Percentiles rank a stretch among this genome's conserved stretches.
These are phyloP conservation scores for Corchorus olitorius DNA, from an alignment of 345 rosid genomes.

Conservation along the genomic window DNA sequence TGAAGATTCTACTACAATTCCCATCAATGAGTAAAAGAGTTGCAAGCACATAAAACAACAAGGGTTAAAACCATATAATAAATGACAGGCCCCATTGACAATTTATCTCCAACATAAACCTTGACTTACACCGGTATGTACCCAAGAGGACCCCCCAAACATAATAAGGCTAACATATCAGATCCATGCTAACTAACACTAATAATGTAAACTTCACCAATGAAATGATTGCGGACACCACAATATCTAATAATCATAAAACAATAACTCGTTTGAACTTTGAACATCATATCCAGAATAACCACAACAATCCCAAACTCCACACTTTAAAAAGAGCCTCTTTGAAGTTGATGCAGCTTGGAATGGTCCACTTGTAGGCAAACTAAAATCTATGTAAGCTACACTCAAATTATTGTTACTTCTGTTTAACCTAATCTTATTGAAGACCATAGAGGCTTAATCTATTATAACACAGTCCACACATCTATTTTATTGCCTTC, in stretches of 20 bases:
- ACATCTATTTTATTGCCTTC: neutral
- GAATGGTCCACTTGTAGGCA: neutral
- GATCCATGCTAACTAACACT: neutral
- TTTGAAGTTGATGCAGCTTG: neutral
- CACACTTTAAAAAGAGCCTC: neutral
- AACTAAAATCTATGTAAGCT: neutral
- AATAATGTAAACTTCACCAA: neutral
- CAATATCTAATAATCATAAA: constrained; percentile 2
- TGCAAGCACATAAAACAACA: constrained; percentile 10
- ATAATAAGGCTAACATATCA: neutral
- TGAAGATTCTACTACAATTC: neutral
- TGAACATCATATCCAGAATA: neutral
- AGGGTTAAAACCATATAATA: neutral
- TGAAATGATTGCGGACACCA: neutral
- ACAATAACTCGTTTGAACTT: neutral
- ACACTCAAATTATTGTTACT: neutral
- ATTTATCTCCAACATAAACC: constrained; percentile 15
- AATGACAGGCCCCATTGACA: neutral
- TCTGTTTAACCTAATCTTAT: neutral
- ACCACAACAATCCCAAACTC: neutral
- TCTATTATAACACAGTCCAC: neutral
- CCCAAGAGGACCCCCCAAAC: neutral
- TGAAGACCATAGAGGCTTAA: neutral
- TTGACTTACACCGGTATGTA: neutral
- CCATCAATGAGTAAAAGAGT: neutral